Evolutionary conservation across 1,284 basidiomycete genomes (phyloP), one percentile per base, ranked within the genome.

Genomic region (Rhodotorula sp.): DNA sequence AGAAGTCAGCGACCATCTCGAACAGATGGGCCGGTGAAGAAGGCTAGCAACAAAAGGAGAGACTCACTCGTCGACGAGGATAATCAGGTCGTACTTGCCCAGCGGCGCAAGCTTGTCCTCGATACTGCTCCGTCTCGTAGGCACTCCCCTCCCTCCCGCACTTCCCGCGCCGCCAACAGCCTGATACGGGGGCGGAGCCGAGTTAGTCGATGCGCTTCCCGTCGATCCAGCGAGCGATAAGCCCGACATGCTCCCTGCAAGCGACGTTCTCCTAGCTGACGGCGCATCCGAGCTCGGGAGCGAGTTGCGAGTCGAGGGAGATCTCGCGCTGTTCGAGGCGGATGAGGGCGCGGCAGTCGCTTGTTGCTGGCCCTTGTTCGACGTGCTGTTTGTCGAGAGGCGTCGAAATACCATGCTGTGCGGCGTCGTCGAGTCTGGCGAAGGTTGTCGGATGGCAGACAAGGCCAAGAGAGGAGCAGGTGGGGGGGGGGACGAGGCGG

Each of bases 21-120:
- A n/a, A 22, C 46, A n/a, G 17, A 6, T 22, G 19, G 2, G n/a
- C 46, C 24, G 22, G 20, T 10, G 46, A 29, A 30, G n/a, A 19
- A 34, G 11, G 24, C 15, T 20, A 9, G 30, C 22, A 56, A 36
- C 6, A 36, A 27, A 13, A 30, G 27, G 48, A 20, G 48, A 49
- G 54, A 46, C 55, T n/a, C 55, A 57, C 55, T 44, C 57, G 39
- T 73, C 69, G 27, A 73, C 51, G 22, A 73, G 34, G 7, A 65
- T 22, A 17, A 59, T 53, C 11, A 74, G 27, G 34, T 72, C 70
- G 57, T 72, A 74, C 44, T 51, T 39, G 1, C 58, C 56, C 15
- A 72, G 44, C 9, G 64, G 59, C 7, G 61, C 64, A 13, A 74
- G 62, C 6, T 62, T 57, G 44, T 74, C 71, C 59, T 72, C 71